These are phyloP conservation scores for Tausonia pullulans DNA, from an alignment of 1,284 basidiomycete species.

Conservation along the genomic window DNA sequence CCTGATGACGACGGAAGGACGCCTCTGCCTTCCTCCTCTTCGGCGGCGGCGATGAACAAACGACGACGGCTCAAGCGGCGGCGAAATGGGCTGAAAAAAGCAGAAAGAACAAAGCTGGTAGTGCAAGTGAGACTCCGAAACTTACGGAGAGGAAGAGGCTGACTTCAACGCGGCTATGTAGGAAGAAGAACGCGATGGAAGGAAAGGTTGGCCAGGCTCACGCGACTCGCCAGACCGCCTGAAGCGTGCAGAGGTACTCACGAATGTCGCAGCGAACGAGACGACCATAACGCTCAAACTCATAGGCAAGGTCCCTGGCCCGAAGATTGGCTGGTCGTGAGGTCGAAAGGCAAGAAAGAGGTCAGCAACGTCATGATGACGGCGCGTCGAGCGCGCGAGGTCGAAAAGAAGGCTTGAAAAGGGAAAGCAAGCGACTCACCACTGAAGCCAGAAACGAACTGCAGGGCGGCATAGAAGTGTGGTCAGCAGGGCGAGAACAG, in stretches of 20 bases:
- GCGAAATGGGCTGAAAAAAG: too few species aligned
- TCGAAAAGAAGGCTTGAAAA: not conserved
- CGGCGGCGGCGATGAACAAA: too few species aligned
- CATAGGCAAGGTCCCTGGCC: constrained; percentile 20
- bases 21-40: too few species aligned
- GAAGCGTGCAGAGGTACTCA: too few species aligned
- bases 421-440: not conserved
- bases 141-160: constrained; percentile 8
- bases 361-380: not conserved
- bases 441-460: constrained; percentile 19
- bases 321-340: constrained; percentile 3
- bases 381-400: not conserved
- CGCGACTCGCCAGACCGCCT: too few species aligned
- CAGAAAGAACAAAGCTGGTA: too few species aligned
- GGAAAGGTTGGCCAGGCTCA: too few species aligned
- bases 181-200: too few species aligned
- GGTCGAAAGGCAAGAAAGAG: not conserved
- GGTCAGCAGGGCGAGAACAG: not conserved
- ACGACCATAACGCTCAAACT: constrained; percentile 10
- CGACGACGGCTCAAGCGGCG: too few species aligned
- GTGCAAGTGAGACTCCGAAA: not conserved
- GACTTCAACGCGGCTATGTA: not conserved
- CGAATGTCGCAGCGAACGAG: constrained; percentile 15
- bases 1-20: too few species aligned
- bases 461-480: constrained; percentile 1